Percentiles rank a stretch among this genome's conserved stretches.
Conservation (phyloP, 306 rosid genomes). For the Sechiopsis laciniata region DNA sequence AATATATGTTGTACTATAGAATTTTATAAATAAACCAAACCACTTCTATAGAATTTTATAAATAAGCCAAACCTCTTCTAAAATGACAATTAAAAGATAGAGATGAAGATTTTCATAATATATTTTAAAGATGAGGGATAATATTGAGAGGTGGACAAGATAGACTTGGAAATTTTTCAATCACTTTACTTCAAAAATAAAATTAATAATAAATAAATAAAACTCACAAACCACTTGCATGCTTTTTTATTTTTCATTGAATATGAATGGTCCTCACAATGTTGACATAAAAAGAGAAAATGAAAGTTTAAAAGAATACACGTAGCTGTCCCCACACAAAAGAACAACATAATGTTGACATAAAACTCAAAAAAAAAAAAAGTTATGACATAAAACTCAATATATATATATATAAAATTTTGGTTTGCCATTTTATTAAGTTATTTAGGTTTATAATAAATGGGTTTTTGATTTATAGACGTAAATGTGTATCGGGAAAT, state of each 20-base stretch:
- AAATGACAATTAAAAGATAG: background rate
- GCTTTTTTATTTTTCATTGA: background rate
- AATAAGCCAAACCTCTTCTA: no score
- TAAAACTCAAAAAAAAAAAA: background rate
- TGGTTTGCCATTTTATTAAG: background rate
- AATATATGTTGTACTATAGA: no score
- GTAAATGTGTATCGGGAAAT: no score
- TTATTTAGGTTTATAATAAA: background rate
- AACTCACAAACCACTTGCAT: constrained; percentile 10
- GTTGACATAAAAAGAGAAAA: background rate
- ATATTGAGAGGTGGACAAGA: background rate
- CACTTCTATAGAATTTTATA: no score
- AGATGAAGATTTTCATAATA: background rate
- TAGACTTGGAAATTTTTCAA: background rate
- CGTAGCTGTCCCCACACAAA: background rate
- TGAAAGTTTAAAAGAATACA: background rate
- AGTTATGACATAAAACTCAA: no score
- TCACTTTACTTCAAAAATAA: no score
- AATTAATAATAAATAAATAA: no score
- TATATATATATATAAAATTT: background rate
- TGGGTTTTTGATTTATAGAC: background rate
- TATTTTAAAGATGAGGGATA: background rate
- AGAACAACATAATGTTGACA: background rate
- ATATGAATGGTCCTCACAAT: background rate
- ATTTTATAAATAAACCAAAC: no score